Evolutionary conservation across 225 moss, liverwort and hornwort species (phyloP).

Genomic region (Polytrichum formosum): DNA sequence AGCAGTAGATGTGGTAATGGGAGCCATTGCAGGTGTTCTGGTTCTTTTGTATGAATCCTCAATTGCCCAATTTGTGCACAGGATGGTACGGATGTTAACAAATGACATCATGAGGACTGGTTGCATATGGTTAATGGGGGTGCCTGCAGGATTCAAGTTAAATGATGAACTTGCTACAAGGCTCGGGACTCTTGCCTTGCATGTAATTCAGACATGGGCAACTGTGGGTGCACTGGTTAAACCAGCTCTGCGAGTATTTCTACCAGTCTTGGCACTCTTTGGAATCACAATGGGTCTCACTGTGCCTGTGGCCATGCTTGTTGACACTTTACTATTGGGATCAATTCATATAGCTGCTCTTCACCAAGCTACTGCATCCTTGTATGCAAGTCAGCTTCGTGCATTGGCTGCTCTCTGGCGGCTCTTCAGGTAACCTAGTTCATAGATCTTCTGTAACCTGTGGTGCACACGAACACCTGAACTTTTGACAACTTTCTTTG

Average conservation of each 20-base stretch:
- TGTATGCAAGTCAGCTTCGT: conserved; percentile 90
- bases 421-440: conserved; percentile 66
- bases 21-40: conserved; percentile 64
- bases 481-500: too few species aligned
- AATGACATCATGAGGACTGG: conserved; percentile 93
- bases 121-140: conserved; percentile 98
- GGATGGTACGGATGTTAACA: conserved; percentile 51
- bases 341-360: conserved; percentile 82
- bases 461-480: too few species aligned
- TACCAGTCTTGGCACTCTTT: conserved; percentile 55
- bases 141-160: conserved; percentile 97
- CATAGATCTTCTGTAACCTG: not conserved
- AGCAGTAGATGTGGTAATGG: conserved; percentile 71
- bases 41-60: conserved; percentile 52
- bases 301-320: conserved; percentile 69
- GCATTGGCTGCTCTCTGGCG: conserved; percentile 94
- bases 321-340: conserved; percentile 72
- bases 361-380: conserved; percentile 75
- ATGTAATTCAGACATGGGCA: conserved; percentile 97
- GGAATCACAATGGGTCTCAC: conserved; percentile 79
- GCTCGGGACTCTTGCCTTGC: conserved; percentile 86
- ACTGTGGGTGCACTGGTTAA: conserved; percentile 61
- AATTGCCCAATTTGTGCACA: conserved; percentile 56
- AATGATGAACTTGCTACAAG: conserved; percentile 87
- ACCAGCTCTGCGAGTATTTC: conserved; percentile 55